Percentiles rank a stretch among this genome's conserved stretches.
These are phyloP conservation scores for Plantago coronopus DNA, from an alignment of 305 asterid genomes.

Conservation along the genomic window DNA sequence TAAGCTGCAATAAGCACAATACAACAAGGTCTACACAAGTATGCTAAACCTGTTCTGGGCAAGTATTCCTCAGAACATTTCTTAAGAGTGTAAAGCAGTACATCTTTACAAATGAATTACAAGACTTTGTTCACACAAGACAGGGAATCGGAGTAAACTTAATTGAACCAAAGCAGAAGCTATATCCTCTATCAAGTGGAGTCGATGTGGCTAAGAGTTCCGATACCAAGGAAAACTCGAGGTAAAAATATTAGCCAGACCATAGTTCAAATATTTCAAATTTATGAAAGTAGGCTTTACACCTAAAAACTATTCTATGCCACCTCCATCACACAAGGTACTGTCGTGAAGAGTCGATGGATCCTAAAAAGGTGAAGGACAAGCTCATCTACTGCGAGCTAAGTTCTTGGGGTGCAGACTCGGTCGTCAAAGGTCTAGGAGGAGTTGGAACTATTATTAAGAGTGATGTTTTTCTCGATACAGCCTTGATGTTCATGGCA, in stretches of 20 bases:
- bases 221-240: conserved; percentile 42
- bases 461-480: conserved; percentile 52
- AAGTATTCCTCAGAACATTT: no score
- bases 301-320: background rate
- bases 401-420: conserved; percentile 60
- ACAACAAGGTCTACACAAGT: no score
- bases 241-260: conserved; percentile 27
- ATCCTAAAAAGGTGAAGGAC: conserved; percentile 74
- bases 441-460: conserved; percentile 71
- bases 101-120: background rate
- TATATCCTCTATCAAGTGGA: conserved; percentile 69
- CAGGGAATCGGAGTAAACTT: conserved; percentile 76
- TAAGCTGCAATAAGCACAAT: no score
- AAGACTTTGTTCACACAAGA: conserved; percentile 9
- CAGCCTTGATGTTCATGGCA: conserved; percentile 69
- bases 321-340: conserved; percentile 24
- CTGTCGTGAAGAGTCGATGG: conserved; percentile 65
- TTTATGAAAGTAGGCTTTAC: no score
- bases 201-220: conserved; percentile 58
- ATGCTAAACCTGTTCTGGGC: no score
- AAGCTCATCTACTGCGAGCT: conserved; percentile 68
- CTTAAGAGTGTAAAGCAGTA: no score
- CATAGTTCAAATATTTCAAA: conserved; percentile 1
- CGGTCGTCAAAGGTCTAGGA: conserved; percentile 65
- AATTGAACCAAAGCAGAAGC: conserved; percentile 50